These are phyloP conservation scores for Neonectria punicea DNA, from an alignment of 2,329 filamentous ascomycete species.

Conservation along the genomic window DNA sequence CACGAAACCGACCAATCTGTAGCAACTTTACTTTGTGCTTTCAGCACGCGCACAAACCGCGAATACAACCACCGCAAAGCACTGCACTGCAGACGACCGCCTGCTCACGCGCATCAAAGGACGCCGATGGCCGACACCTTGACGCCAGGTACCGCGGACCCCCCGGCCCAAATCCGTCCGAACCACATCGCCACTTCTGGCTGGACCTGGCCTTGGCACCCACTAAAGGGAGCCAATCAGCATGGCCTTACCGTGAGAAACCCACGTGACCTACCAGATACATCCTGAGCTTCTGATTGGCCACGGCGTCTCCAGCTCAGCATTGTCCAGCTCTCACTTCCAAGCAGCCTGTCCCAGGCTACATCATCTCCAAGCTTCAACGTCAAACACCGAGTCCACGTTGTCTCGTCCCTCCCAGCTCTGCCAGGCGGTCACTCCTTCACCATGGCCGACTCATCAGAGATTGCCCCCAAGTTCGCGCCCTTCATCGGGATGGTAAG, in stretches of 20 bases:
- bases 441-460: slow-evolving; percentile 65
- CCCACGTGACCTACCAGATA: slow-evolving; percentile 29
- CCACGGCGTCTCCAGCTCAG: slow-evolving; percentile 26
- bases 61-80: neutral
- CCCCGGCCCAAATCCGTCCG: slow-evolving; percentile 22
- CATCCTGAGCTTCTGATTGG: slow-evolving; percentile 31
- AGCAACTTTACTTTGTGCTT: neutral
- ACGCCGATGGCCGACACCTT: slow-evolving; percentile 23
- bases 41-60: slow-evolving; percentile 1
- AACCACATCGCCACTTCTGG: slow-evolving; percentile 17
- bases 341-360: slow-evolving; percentile 39
- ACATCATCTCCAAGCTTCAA: slow-evolving; percentile 44
- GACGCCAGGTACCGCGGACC: slow-evolving; percentile 24
- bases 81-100: neutral
- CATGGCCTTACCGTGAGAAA: rapidly evolving
- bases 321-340: slow-evolving; percentile 36
- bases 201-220: neutral
- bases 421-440: slow-evolving; percentile 35
- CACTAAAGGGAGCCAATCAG: slow-evolving; percentile 31
- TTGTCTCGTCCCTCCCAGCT: slow-evolving; percentile 31
- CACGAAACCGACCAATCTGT: neutral
- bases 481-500: slow-evolving; percentile 90
- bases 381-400: slow-evolving; percentile 32
- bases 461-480: slow-evolving; percentile 81
- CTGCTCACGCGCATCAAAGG: slow-evolving; percentile 8